Percentiles rank a stretch among this genome's conserved stretches.
Evolutionary conservation across 176 grass and related monocot genomes (phyloP).

Genomic region (Carex cristatella): DNA sequence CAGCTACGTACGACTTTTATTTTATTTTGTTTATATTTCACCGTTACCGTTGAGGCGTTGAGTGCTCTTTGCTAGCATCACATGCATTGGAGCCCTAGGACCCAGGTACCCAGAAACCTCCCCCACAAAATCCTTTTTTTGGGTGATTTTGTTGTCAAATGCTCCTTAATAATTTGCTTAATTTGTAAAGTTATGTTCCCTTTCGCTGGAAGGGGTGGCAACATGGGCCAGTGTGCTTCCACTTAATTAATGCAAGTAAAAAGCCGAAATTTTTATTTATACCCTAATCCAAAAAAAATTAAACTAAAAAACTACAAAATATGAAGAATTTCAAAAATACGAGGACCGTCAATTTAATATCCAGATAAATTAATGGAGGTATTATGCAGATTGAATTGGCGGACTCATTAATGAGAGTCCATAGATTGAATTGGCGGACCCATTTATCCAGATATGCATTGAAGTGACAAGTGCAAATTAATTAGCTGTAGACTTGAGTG

Average conservation of each 20-base stretch:
- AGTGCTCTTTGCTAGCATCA: not conserved
- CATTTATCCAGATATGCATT: not conserved
- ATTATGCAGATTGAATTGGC: no score
- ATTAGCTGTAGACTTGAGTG: not conserved
- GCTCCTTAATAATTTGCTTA: not conserved
- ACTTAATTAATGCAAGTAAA: not conserved
- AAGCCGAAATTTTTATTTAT: no score
- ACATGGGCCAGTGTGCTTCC: not conserved
- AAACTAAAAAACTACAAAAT: no score
- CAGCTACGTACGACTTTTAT: not conserved
- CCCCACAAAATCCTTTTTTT: not conserved
- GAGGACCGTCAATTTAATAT: no score
- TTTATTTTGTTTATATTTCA: not conserved
- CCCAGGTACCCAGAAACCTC: not conserved
- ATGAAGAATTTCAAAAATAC: no score
- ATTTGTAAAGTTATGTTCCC: not conserved
- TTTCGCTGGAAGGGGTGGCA: not conserved
- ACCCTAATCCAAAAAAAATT: no score
- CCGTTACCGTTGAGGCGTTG: not conserved
- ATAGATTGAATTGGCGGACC: no score
- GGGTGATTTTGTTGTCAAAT: not conserved
- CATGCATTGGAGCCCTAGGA: not conserved
- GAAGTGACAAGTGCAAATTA: not conserved
- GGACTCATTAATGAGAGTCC: no score
- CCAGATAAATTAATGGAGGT: no score